Evolutionary conservation across 148 eudicot species (phyloP).

Genomic region (Camellia lanceoleosa): DNA sequence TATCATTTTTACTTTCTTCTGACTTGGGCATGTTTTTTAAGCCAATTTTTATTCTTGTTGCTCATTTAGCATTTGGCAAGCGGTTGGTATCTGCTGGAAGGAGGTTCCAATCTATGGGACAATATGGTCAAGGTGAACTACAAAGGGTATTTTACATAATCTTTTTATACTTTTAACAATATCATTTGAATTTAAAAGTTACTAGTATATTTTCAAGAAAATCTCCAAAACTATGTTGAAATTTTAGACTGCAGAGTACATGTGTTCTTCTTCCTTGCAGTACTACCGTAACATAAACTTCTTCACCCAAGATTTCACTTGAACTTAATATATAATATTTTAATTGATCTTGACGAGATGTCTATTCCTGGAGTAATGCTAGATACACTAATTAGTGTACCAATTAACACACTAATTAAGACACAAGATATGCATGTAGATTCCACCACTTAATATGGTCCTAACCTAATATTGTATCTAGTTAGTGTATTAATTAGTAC

Average conservation of each 20-base stretch:
- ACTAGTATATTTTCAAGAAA: background rate
- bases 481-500: no score
- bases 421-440: no score
- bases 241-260: background rate
- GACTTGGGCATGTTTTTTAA: background rate
- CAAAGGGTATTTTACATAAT: slow-evolving; percentile 53
- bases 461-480: no score
- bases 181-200: background rate
- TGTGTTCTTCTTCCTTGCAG: background rate
- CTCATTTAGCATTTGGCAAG: slow-evolving; percentile 72
- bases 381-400: no score
- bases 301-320: background rate
- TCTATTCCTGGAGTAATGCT: background rate
- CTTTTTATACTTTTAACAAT: background rate
- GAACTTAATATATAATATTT: no score
- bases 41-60: slow-evolving; percentile 17
- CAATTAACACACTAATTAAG: no score
- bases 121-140: slow-evolving; percentile 93
- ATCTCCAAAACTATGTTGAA: background rate
- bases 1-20: background rate
- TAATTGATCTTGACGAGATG: background rate
- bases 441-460: no score
- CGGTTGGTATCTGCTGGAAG: slow-evolving; percentile 84
- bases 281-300: background rate
- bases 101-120: slow-evolving; percentile 93